Percentiles rank a stretch among this genome's conserved stretches.
These are phyloP conservation scores for Trametes elegans DNA, from an alignment of 768 basidiomycete species.

Conservation along the genomic window DNA sequence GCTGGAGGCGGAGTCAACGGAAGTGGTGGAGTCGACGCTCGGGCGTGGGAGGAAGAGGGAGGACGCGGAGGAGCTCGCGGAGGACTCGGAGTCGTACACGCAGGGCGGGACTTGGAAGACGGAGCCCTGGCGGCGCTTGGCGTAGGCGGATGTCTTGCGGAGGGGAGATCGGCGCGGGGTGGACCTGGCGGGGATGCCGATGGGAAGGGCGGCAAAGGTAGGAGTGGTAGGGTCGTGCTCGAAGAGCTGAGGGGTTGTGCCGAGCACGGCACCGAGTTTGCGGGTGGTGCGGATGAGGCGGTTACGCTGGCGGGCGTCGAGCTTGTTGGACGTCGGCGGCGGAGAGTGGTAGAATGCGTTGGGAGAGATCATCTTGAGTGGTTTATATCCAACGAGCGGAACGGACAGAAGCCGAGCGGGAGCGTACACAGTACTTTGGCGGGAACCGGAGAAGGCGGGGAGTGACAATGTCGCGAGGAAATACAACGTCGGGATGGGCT, in stretches of 20 bases:
- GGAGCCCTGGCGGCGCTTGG: constrained; percentile 19
- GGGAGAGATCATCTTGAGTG: neutral
- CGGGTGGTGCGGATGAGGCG: constrained; percentile 55
- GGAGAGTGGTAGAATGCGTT: constrained; percentile 23
- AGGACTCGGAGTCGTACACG: constrained; percentile 18
- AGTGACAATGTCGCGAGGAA: too few relatives aligned
- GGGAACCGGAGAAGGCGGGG: too few relatives aligned
- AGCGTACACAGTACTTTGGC: neutral
- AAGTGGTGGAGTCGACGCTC: constrained; percentile 22
- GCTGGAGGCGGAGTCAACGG: constrained; percentile 1
- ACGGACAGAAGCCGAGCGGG: too few relatives aligned
- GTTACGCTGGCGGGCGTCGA: constrained; percentile 47
- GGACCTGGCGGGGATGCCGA: neutral
- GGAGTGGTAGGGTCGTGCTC: constrained; percentile 29
- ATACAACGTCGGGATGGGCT: too few relatives aligned
- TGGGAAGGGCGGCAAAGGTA: neutral
- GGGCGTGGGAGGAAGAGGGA: constrained; percentile 26
- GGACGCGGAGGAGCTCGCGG: constrained; percentile 22
- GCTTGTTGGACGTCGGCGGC: constrained; percentile 59
- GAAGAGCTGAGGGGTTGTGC: constrained; percentile 54
- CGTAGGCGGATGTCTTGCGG: constrained; percentile 1
- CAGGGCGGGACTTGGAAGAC: constrained; percentile 9
- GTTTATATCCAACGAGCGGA: neutral
- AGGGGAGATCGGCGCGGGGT: constrained; percentile 1
- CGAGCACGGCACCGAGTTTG: constrained; percentile 58